Evolutionary conservation across 106 monocot genomes (phyloP), one percentile per base, ranked within the genome.

Genomic region (Dendrobium nobile): DNA sequence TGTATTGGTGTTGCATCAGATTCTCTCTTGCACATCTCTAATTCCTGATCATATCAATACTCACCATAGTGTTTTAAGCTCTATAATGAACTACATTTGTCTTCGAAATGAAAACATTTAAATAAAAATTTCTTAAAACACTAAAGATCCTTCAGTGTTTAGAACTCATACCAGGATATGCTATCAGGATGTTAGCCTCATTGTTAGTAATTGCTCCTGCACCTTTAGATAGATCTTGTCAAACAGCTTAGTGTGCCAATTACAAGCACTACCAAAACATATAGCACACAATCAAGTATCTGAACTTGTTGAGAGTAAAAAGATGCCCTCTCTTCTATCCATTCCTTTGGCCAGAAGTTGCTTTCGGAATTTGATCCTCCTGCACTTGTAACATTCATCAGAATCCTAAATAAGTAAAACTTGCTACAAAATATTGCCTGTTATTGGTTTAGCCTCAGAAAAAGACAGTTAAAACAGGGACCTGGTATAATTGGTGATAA

Each of bases 401-500:
- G 64, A 79, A 19, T 42, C 6, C 22, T 79, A 45, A 87, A 73
- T 11, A 81, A 61, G 5, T 51, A 40, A 10, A 19, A 11, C 15
- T 42, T 40, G 41, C 9, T 7, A 41, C 41, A 56, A 31, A 47
- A 80, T 27, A 56, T 56, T 74, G 5, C 19, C n/a, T 77, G 10
- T 45, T 24, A 41, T 15, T 40, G 5, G 24, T 51, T 22, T 75
- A 27, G 75, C 44, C 31, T 33, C 33, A 47, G 54, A 73, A 73
- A 27, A 17, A 44, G 20, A 51, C 37, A 68, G 78, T 26, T 72
- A 19, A 79, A 68, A 67, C 33, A 77, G 15, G 37, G 27, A 86
- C 89, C 86, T 89, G 89, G 41, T 87, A 70, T 72, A 89, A 84
- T 51, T 86, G 86, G 24, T 70, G 31, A 82, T 87, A 89, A 80